These are phyloP conservation scores for Geranium incanum DNA, from an alignment of 441 rosid genomes.

Conservation along the genomic window DNA sequence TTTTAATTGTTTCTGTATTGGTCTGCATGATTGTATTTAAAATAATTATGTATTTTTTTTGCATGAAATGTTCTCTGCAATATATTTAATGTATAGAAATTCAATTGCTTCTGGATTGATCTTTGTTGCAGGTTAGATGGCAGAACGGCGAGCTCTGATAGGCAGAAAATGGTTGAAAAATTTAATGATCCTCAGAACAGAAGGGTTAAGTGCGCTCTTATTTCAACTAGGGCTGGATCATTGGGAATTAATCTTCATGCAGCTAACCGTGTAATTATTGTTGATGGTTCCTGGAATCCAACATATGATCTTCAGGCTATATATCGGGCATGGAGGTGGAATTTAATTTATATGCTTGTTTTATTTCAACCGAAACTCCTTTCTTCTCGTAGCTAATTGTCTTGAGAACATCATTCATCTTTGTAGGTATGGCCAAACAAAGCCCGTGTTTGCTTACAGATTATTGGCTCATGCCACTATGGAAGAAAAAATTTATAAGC, in stretches of 20 bases:
- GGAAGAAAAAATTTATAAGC: constrained; percentile 98
- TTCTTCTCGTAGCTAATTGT: background rate
- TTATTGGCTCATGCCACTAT: constrained; percentile 96
- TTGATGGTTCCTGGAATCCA: constrained; percentile 99
- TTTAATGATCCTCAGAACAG: constrained; percentile 79
- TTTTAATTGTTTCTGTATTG: too few species aligned
- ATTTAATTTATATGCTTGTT: constrained; percentile 14
- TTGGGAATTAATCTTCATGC: constrained; percentile 95
- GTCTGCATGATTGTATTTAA: too few species aligned
- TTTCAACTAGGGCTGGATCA: constrained; percentile 97
- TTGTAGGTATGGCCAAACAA: constrained; percentile 89
- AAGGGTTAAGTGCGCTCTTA: constrained; percentile 88
- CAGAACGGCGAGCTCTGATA: constrained; percentile 90
- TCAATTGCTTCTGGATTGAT: constrained; percentile 17
- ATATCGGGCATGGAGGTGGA: constrained; percentile 96
- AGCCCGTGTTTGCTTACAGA: constrained; percentile 95
- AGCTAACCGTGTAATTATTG: constrained; percentile 96
- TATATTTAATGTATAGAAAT: constrained; percentile 11
- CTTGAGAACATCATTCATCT: background rate
- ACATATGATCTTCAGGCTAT: constrained; percentile 98
- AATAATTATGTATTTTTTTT: background rate
- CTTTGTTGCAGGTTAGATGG: constrained; percentile 74
- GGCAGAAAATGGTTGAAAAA: constrained; percentile 88
- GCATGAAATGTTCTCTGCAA: constrained; percentile 3
- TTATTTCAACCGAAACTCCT: background rate